A percentile compares a stretch with the other conserved stretches of the same genome.
Conservation (phyloP, 441 rosid genomes). For the Sinapis alba region DNA sequence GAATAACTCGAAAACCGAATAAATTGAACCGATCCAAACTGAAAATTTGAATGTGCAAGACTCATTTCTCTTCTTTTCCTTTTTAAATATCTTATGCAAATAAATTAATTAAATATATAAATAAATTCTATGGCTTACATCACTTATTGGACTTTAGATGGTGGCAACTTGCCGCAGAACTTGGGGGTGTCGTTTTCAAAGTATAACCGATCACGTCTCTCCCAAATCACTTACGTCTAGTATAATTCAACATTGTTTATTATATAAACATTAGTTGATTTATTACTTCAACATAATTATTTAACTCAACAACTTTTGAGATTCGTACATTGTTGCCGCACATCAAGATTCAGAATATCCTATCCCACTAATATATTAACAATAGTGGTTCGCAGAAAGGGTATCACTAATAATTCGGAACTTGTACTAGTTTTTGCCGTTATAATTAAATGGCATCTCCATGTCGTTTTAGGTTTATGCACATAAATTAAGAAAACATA, state of each 20-base stretch:
- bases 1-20: too few species aligned
- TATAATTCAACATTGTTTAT: not conserved
- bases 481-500: too few species aligned
- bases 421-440: too few species aligned
- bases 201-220: not conserved
- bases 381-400: too few species aligned
- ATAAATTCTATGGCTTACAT: not conserved
- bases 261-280: not conserved
- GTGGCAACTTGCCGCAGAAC: not conserved
- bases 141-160: conserved; percentile 10
- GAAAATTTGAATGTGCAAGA: not conserved
- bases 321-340: not conserved
- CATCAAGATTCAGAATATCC: conserved; percentile 15
- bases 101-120: not conserved
- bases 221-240: not conserved
- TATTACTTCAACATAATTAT: not conserved
- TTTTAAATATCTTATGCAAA: not conserved
- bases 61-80: not conserved
- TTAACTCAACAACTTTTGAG: conserved; percentile 1
- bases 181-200: not conserved
- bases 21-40: too few species aligned
- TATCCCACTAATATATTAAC: not conserved
- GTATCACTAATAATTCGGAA: too few species aligned
- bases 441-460: too few species aligned
- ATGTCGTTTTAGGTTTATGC: too few species aligned